Base-by-base conservation (phyloP, 257 asterid genomes). In the Solanum virginianum region DNA sequence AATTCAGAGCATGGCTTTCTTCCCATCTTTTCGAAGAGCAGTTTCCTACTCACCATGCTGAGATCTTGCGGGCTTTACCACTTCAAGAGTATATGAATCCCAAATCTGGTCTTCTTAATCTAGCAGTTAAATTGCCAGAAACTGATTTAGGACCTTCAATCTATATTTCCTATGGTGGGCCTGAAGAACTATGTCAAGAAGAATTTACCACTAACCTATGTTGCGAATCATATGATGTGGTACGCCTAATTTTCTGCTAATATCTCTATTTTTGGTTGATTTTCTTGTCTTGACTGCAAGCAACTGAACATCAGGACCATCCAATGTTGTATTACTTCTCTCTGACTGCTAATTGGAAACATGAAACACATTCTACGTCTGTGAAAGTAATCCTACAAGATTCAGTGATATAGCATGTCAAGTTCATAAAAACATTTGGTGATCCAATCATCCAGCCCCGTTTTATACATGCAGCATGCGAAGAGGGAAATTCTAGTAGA, bases 1-100 rank as follows among this genome's bases (percentile, higher is more conserved):
- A 93, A 83, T 89, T 93, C 85, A 95, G 93, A 89, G 92, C 97
- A 65, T 91, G 96, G 91, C 94, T 97, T 88, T 94, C 99, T 81
- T 92, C 99, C 69, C 75, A 86, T 87, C 83, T 95, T 86, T 97
- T 95, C 87, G 90, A 83, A 87, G 94, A 95, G 88, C 94, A 94
- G 85, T 97, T 95, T 85, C 98, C 98, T 12, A 86, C 87, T 72
- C 98, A 94, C 89, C 91, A 92, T 89, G 91, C 89, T 69, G 97
- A 93, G 90, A 87, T 94, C 86, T 85, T 93, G 88, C 90, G 87
- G 83, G 87, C 93, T 60, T 89, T 97, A 85, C 99, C 99, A 18
- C 95, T 97, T 84, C 94, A 93, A 84, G 98, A 95, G 89, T 97
- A 95, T 87, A 81, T 91, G 88, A 91, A 93, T 89, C 98, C 98